Base-by-base conservation (phyloP, 176 grass and related monocot genomes). In the Triticum timopheevii region DNA sequence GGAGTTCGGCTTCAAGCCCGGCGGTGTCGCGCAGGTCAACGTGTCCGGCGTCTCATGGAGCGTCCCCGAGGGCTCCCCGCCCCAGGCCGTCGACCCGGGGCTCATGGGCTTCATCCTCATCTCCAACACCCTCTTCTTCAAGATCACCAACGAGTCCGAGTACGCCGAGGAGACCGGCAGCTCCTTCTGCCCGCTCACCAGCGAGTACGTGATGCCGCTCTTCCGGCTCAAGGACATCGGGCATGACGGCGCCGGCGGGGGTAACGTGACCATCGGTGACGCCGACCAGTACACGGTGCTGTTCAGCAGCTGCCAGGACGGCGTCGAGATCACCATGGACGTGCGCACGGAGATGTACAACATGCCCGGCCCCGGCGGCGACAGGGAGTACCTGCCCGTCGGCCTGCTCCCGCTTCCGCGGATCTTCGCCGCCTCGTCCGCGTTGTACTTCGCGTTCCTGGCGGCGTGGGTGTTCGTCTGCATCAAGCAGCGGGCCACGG, bases 321-420 rank as follows among this genome's bases (percentile, higher is more conserved):
- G 87, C 38, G 93, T 92, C 1, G 85, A 83, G 87, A 79, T 88
- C 17, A 86, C 87, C 61, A 92, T 92, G 93, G 90, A 92, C 61
- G 93, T 92, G 67, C 78, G 78, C 65, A 92, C 90, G 4, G 93
- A 92, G 85, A 94, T 92, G 93, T 94, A 92, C 90, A 94, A 94
- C 85, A 7, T 94, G 20, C 70, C 61, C 6, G 22, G 17, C 28
- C 42, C 50, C 35, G 78, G 73, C 28, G 30, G 8, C 12, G 25
- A 3, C 42, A 71, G 25, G 67, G 78, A 92, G 50, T 94, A 94
- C 85, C 87, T 94, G 4, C 78, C 90, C 10, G 87, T 89, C 3
- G 90, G 93, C 15, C 82, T 86, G 61, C 25, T 75, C 49, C 90
- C 81, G 73, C 82, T 94, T 2, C 90, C 93, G 61, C 76, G 40